These are phyloP conservation scores for Fagopyrum homotropicum DNA, from an alignment of 148 eudicot genomes.

Conservation along the genomic window DNA sequence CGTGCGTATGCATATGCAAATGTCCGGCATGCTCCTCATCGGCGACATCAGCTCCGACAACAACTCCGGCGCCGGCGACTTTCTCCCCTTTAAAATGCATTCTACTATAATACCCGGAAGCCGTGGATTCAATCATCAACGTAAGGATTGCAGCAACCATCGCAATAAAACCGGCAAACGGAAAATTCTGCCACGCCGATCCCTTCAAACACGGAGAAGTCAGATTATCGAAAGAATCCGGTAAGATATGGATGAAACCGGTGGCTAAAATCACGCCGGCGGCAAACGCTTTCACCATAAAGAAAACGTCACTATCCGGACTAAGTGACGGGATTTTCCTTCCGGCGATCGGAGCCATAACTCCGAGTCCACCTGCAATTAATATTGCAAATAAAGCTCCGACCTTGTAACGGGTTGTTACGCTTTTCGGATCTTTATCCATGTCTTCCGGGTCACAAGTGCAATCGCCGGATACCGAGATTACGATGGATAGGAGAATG, in stretches of 20 bases:
- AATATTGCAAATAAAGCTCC: constrained; percentile 51
- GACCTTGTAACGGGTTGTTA: constrained; percentile 37
- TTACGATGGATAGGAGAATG: not conserved
- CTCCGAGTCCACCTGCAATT: constrained; percentile 50
- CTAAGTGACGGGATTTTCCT: constrained; percentile 21
- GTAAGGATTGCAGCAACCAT: constrained; percentile 64
- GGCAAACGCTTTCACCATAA: constrained; percentile 83
- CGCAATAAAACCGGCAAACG: constrained; percentile 58
- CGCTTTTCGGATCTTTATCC: constrained; percentile 14
- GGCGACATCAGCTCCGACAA: not conserved
- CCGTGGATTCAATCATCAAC: constrained; percentile 62
- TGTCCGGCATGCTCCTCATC: constrained; percentile 31
- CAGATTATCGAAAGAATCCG: constrained; percentile 57
- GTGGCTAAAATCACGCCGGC: constrained; percentile 81
- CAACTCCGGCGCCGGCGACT: constrained; percentile 16
- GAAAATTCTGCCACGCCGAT: constrained; percentile 56
- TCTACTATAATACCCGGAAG: constrained; percentile 47
- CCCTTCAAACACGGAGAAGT: constrained; percentile 49
- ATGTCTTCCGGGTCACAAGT: constrained; percentile 20
- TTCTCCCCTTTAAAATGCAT: constrained; percentile 27
- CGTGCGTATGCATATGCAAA: constrained; percentile 37
- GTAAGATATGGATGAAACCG: constrained; percentile 75
- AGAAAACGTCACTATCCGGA: constrained; percentile 54
- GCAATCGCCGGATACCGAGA: constrained; percentile 18
- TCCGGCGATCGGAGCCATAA: constrained; percentile 48